Base-by-base conservation (phyloP, 345 rosid genomes). In the Limnanthes douglasii region DNA sequence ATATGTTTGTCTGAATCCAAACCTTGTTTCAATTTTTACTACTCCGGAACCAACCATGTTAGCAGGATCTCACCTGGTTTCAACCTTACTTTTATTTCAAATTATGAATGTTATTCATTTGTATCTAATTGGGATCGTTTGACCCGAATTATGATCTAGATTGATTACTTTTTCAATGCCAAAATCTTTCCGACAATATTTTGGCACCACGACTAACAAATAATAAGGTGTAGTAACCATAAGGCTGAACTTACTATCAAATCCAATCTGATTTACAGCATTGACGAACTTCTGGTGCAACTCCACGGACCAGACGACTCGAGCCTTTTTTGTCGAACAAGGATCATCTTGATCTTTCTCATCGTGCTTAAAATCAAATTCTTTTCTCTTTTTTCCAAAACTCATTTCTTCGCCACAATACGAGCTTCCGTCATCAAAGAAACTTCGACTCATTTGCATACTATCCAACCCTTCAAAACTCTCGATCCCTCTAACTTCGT, bases 241-340 rank as follows among this genome's bases (percentile, higher is more conserved):
- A 37, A 34, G 15, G 31, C 23, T 50, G 32, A 27, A 71, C 95
- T 76, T 66, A 88, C 97, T 83, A 40, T 88, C 97, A 52, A 66
- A 70, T 31, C 98, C 95, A 26, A 83, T 83, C 50, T 68, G 92
- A 70, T 88, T 70, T 14, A 90, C 97, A 1, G 98, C 92, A 63
- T 72, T 74, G 41, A 90, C 98, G 48, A 90, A 90, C 56, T 90
- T 83, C 69, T 90, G 94, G 34, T 90, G 98, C 41, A 90, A 94
- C 41, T 77, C 92, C 12, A 83, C 64, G 0, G 95, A 65, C 98
- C 98, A 90, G 31, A 79, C 84, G 1, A 90, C 98, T 51, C 98
- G 74, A 6, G 95, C 81, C 57, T 88, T 83, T 72, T 90, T 90
- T 2, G 62, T 21, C 8, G 86, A 72, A 42, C 74, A 56, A 8